These are phyloP conservation scores for Epithemia pelagica DNA, from an alignment of 108 stramenopile genomes.

Conservation along the genomic window DNA sequence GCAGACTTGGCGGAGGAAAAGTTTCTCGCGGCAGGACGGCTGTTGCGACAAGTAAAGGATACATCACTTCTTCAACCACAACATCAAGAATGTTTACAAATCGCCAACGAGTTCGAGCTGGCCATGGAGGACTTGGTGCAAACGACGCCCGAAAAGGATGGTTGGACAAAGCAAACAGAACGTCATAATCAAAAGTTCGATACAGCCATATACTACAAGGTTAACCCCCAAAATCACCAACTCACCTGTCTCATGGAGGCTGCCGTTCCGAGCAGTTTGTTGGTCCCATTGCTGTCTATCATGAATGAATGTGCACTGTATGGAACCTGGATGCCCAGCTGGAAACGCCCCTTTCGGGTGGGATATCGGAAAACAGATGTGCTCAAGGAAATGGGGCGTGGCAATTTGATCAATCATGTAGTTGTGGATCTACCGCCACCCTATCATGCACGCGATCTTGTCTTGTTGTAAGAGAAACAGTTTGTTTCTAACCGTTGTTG, in stretches of 20 bases:
- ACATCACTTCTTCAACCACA: not conserved
- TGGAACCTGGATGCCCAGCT: conserved; percentile 59
- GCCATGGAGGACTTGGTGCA: conserved; percentile 29
- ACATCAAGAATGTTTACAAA: conserved; percentile 30
- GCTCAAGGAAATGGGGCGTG: conserved; percentile 45
- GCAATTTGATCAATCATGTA: conserved; percentile 46
- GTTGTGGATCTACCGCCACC: conserved; percentile 50
- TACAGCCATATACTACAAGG: conserved; percentile 64
- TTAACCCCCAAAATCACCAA: conserved; percentile 22
- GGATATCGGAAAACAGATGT: conserved; percentile 39
- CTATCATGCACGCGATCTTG: conserved; percentile 33
- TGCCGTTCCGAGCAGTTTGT: conserved; percentile 36
- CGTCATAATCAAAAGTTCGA: conserved; percentile 34
- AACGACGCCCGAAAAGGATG: conserved; percentile 15
- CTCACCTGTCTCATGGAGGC: conserved; percentile 63
- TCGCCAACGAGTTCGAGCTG: conserved; percentile 23
- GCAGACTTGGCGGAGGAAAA: conserved; percentile 24
- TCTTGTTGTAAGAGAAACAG: conserved; percentile 21
- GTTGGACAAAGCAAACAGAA: conserved; percentile 58
- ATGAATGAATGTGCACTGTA: conserved; percentile 71
- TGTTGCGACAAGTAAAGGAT: conserved; percentile 18
- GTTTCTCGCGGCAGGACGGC: conserved; percentile 29
- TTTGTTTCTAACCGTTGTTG: too few relatives aligned
- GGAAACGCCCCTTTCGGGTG: conserved; percentile 31
- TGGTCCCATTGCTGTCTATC: conserved; percentile 63